Conservation (phyloP, 768 basidiomycete species). For the Cystofilobasidium macerans region DNA sequence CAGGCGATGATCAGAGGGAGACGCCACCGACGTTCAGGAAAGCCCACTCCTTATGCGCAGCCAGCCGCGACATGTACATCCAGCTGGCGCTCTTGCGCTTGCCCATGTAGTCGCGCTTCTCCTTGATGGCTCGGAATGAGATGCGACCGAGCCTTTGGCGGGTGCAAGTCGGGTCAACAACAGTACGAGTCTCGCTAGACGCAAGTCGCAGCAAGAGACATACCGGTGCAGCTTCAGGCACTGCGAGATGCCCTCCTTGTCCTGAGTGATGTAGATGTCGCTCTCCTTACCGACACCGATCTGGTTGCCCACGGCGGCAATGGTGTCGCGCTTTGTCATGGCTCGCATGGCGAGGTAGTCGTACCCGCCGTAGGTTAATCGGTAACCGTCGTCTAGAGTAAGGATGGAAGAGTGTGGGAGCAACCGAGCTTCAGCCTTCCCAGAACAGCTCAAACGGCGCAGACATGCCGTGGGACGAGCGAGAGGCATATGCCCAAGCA, state of each 20-base stretch:
- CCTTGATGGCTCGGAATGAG: slow-evolving; percentile 92
- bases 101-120: slow-evolving; percentile 90
- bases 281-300: slow-evolving; percentile 98
- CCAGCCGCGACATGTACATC: slow-evolving; percentile 98
- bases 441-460: not conserved
- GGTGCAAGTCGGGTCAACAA: not conserved
- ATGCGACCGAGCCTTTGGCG: slow-evolving; percentile 74
- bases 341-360: slow-evolving; percentile 91
- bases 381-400: slow-evolving; percentile 79
- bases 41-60: slow-evolving; percentile 94
- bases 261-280: slow-evolving; percentile 68
- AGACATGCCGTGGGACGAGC: too few species aligned
- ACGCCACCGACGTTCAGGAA: slow-evolving; percentile 76
- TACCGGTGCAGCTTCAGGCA: slow-evolving; percentile 90
- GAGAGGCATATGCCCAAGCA: too few species aligned
- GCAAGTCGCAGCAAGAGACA: slow-evolving; percentile 26
- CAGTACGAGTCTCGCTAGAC: not conserved
- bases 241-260: slow-evolving; percentile 70
- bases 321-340: slow-evolving; percentile 74
- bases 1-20: not conserved
- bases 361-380: slow-evolving; percentile 96
- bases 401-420: too few species aligned
- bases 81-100: slow-evolving; percentile 92
- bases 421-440: not conserved
- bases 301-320: slow-evolving; percentile 89